phyloP scores from a whole-genome alignment of 345 rosid species.

The Clarkia xantiana region DNA sequence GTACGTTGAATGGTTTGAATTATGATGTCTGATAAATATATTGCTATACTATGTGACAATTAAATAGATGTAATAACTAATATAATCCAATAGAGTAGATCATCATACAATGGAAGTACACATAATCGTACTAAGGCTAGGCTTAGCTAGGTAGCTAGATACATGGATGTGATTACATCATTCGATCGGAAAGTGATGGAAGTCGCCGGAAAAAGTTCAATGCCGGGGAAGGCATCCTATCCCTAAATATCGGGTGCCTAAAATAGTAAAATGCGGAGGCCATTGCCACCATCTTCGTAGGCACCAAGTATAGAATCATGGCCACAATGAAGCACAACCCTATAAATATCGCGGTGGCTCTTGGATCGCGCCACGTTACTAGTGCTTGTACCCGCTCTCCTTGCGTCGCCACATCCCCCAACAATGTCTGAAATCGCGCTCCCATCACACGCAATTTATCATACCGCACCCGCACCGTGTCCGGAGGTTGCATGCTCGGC shows the following conservation, averaged over 20 bases:
- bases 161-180: conserved; percentile 29
- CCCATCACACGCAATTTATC: conserved; percentile 49
- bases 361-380: conserved; percentile 76
- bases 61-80: too few species aligned
- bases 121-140: too few species aligned
- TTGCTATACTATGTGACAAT: too few species aligned
- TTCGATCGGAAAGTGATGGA: conserved; percentile 65
- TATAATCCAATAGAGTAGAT: too few species aligned
- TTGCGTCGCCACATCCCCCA: conserved; percentile 66
- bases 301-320: conserved; percentile 45
- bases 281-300: conserved; percentile 80
- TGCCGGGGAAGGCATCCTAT: conserved; percentile 53
- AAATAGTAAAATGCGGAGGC: conserved; percentile 71
- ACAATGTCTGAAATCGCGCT: conserved; percentile 39
- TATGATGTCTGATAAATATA: too few species aligned
- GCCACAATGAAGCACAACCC: conserved; percentile 64
- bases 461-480: conserved; percentile 20
- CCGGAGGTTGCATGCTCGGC: conserved; percentile 40
- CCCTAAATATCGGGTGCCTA: conserved; percentile 75
- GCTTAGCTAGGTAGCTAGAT: too few species aligned
- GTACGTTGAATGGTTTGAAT: too few species aligned
- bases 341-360: conserved; percentile 73
- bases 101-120: too few species aligned
- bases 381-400: conserved; percentile 67
- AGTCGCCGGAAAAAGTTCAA: conserved; percentile 69